phyloP scores from a whole-genome alignment of 352 stramenopile species.

The Phytopythium helicoides region DNA sequence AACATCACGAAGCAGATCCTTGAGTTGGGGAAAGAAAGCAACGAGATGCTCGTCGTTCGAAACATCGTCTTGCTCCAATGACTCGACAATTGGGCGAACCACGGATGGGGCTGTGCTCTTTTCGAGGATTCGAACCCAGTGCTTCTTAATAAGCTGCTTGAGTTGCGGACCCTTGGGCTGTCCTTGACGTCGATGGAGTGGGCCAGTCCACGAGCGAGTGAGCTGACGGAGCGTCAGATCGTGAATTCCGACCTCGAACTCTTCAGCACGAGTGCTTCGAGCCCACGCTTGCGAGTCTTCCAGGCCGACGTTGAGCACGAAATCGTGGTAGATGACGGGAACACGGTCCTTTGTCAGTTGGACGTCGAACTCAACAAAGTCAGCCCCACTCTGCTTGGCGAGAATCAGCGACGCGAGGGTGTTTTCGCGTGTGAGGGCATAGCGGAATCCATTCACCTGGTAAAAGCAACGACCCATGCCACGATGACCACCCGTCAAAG shows the following conservation, averaged over 20 bases:
- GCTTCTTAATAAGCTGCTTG: slow-evolving; percentile 63
- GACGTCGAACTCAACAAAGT: slow-evolving; percentile 86
- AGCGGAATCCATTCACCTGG: slow-evolving; percentile 54
- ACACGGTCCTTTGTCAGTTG: slow-evolving; percentile 78
- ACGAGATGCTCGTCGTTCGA: slow-evolving; percentile 53
- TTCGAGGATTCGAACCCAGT: slow-evolving; percentile 49
- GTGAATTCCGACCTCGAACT: slow-evolving; percentile 68
- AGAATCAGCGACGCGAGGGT: slow-evolving; percentile 74
- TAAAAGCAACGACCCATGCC: slow-evolving; percentile 79
- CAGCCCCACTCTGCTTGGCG: slow-evolving; percentile 56
- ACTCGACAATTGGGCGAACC: slow-evolving; percentile 6
- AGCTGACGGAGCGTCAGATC: slow-evolving; percentile 66
- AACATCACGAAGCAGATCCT: slow-evolving; percentile 68
- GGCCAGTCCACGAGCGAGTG: slow-evolving; percentile 37
- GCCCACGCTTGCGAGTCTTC: slow-evolving; percentile 50
- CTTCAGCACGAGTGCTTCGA: slow-evolving; percentile 45
- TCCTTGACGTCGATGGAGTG: slow-evolving; percentile 27
- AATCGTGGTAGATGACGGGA: slow-evolving; percentile 81
- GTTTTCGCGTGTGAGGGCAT: slow-evolving; percentile 72
- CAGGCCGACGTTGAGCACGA: slow-evolving; percentile 58
- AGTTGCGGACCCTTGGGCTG: slow-evolving; percentile 22
- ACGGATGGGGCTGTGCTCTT: slow-evolving; percentile 10
- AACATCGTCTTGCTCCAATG: slow-evolving; percentile 5
- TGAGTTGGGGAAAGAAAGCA: slow-evolving; percentile 65
- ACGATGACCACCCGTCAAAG: slow-evolving; percentile 64